Conservation (phyloP, 139 green algal species). For the Dunaliella primolecta region DNA sequence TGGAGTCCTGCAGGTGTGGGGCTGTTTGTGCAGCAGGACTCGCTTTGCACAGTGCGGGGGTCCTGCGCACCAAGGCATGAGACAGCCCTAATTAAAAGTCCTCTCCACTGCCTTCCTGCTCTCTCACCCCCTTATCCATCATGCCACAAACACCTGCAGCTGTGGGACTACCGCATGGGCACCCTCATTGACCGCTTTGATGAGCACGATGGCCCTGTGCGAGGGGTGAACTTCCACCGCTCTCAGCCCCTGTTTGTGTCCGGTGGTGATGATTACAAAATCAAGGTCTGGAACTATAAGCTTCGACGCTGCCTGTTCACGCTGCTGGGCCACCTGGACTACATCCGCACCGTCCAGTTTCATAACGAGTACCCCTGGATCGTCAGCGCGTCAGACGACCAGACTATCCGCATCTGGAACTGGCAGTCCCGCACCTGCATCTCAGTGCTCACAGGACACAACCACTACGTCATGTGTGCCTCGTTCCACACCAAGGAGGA, state of each 20-base stretch:
- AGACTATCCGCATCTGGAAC: conserved; percentile 99
- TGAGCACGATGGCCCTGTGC: conserved; percentile 98
- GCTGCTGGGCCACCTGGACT: conserved; percentile 98
- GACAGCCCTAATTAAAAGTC: neutral
- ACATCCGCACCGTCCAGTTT: conserved; percentile 98
- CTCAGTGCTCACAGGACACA: conserved; percentile 97
- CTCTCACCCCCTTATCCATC: neutral
- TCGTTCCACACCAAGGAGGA: conserved; percentile 97
- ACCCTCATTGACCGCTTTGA: conserved; percentile 99
- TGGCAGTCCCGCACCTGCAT: conserved; percentile 96
- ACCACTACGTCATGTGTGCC: conserved; percentile 99
- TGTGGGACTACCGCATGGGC: conserved; percentile 99
- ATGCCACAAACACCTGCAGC: conserved; percentile 52
- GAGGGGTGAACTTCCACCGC: conserved; percentile 95
- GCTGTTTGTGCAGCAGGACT: neutral
- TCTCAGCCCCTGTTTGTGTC: conserved; percentile 98
- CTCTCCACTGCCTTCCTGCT: neutral
- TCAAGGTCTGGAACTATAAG: conserved; percentile 99
- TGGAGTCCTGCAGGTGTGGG: conserved; percentile 91
- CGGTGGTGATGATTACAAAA: conserved; percentile 85
- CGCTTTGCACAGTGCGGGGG: neutral
- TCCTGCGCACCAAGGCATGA: neutral
- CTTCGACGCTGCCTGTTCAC: conserved; percentile 96
- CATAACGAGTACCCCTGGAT: conserved; percentile 97
- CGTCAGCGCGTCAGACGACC: conserved; percentile 93